These are phyloP conservation scores for Oryza punctata DNA, from an alignment of 176 grass and related monocot species.

Conservation along the genomic window DNA sequence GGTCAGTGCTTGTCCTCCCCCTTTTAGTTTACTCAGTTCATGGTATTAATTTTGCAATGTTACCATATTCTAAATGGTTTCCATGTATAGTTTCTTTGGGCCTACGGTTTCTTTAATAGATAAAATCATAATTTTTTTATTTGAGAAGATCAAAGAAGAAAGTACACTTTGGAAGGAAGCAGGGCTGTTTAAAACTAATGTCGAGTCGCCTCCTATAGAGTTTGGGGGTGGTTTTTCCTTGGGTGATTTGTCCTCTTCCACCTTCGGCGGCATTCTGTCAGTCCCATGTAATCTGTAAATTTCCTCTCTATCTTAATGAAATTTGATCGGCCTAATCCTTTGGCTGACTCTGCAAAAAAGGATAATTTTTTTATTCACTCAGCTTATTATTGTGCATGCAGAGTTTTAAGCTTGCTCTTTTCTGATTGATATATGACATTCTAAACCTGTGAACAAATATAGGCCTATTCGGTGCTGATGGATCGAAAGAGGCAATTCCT, in stretches of 20 bases:
- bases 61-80: constrained; percentile 14
- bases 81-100: neutral
- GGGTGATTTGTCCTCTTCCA: no score
- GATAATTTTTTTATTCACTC: neutral
- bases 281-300: no score
- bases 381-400: neutral
- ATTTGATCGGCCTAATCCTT: no score
- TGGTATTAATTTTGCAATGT: neutral
- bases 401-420: constrained; percentile 7
- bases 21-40: neutral
- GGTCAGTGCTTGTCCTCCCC: constrained; percentile 15
- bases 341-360: no score
- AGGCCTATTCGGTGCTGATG: constrained; percentile 45
- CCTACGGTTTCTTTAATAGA: neutral
- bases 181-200: no score
- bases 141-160: neutral
- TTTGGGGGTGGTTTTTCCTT: no score
- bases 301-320: no score
- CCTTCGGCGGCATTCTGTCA: no score
- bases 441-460: constrained; percentile 13
- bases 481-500: constrained; percentile 37
- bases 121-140: neutral
- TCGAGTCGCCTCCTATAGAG: no score
- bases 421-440: constrained; percentile 19
- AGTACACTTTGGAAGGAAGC: no score